Base-by-base conservation (phyloP, 176 grass and related monocot genomes). In the Hyparrhenia diplandra region DNA sequence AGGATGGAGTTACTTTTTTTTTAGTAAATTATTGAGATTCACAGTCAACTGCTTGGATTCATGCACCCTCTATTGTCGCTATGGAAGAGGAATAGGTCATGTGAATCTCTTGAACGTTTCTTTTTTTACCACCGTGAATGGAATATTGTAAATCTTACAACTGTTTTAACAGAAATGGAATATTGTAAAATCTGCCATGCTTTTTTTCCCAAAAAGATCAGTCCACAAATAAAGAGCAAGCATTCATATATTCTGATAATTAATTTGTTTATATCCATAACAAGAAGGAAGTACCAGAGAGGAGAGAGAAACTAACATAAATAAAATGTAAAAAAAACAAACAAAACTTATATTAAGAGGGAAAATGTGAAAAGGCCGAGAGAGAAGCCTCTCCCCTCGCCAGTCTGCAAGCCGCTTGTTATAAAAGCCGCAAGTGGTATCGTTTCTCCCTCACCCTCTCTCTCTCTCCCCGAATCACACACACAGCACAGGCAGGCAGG, bases 401-500 rank as follows among this genome's bases (percentile, higher is more conserved):
- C 41, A 40, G 10, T 52, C 34, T 45, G 67, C 37, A 25, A 29
- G 58, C 41, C 11, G 71, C 45, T 37, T 47, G 83, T 83, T 90
- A 81, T 81, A 83, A 91, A n/a, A 88, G 55, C 18, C 65, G 31
- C 77, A 36, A 67, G 28, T 66, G 73, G 81, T 27, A 77, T 64
- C 72, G 34, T 64, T 72, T 21, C 71, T 34, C 69, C n/a, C 67
- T 58, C 32, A 28, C 70, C 57, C 49, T 37, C 60, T 49, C 64
- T 6, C 69, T n/a, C n/a, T n/a, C n/a, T 75, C 81, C 1, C 69
- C 69, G 12, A 16, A 37, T 69, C 69, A 51, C 41, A 13, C n/a
- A n/a, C n/a, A n/a, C n/a, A n/a, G n/a, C n/a, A n/a, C 30, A 41
- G 29, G 25, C 55, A 13, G 29, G 39, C 39, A 46, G 69, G 41